Evolutionary conservation across 2,329 filamentous ascomycete species (phyloP).

Genomic region (Colletotrichum scovillei): DNA sequence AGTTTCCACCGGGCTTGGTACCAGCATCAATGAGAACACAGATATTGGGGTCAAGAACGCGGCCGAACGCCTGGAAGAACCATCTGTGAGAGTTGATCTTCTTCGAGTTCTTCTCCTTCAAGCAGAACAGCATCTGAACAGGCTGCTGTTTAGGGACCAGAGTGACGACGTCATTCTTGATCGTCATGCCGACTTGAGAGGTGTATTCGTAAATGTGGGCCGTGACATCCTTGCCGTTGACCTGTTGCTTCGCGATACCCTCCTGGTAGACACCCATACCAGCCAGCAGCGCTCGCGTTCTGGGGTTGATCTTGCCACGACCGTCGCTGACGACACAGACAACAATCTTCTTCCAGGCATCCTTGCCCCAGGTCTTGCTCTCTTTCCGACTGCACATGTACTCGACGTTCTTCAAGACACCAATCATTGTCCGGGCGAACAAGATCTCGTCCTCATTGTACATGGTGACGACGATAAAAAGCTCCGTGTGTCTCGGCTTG

Average conservation of each 20-base stretch:
- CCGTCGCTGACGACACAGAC: constrained; percentile 98
- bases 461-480: constrained; percentile 98
- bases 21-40: constrained; percentile 96
- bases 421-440: constrained; percentile 94
- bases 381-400: constrained; percentile 95
- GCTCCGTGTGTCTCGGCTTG: constrained; percentile 90
- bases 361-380: constrained; percentile 98
- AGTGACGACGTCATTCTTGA: constrained; percentile 90
- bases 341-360: constrained; percentile 99
- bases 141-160: constrained; percentile 89
- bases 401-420: constrained; percentile 98
- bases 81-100: constrained; percentile 99
- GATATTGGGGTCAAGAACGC: constrained; percentile 93
- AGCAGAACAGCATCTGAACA: constrained; percentile 95
- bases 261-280: constrained; percentile 98
- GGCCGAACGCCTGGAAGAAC: constrained; percentile 98
- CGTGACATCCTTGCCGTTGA: constrained; percentile 95
- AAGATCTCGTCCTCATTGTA: constrained; percentile 99
- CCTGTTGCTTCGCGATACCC: constrained; percentile 97
- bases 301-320: constrained; percentile 94
- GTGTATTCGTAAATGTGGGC: constrained; percentile 98
- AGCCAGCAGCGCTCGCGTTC: constrained; percentile 89
- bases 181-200: constrained; percentile 84
- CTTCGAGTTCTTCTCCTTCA: constrained; percentile 99
- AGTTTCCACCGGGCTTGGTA: constrained; percentile 92